These are phyloP conservation scores for Fusarium aywerte DNA, from an alignment of 2,329 filamentous ascomycete species.

Conservation along the genomic window DNA sequence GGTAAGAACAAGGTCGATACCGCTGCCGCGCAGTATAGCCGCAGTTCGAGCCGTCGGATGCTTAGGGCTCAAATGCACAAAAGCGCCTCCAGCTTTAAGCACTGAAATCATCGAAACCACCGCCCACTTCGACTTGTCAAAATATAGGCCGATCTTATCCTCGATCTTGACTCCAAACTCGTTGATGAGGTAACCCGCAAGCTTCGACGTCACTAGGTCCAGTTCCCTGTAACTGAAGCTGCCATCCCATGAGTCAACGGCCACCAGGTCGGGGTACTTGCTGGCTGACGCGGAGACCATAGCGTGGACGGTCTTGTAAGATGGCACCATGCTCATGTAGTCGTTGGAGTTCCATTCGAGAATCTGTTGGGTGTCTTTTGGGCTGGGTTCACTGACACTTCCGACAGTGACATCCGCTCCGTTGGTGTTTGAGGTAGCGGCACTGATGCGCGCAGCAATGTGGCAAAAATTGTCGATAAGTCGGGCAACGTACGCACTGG, in stretches of 20 bases:
- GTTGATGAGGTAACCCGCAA: conserved; percentile 5
- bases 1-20: conserved; percentile 9
- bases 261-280: conserved; percentile 7
- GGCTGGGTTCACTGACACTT: conserved; percentile 8
- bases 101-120: conserved; percentile 10
- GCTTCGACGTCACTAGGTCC: conserved; percentile 14
- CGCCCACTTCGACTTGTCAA: conserved; percentile 11
- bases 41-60: conserved; percentile 8
- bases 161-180: conserved; percentile 11
- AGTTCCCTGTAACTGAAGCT: conserved; percentile 10
- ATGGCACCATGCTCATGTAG: conserved; percentile 13
- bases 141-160: conserved; percentile 12
- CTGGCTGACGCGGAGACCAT: conserved; percentile 12
- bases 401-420: conserved; percentile 3
- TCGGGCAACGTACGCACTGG: conserved; percentile 11
- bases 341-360: conserved; percentile 9
- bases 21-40: conserved; percentile 6
- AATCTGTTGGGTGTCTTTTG: conserved; percentile 6
- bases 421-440: conserved; percentile 6
- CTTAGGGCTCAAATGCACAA: conserved; percentile 10
- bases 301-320: conserved; percentile 6
- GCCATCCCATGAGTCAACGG: conserved; percentile 14
- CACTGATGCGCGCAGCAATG: conserved; percentile 9
- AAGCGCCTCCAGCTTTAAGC: conserved; percentile 12
- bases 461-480: conserved; percentile 12